phyloP scores from a whole-genome alignment of 495 filamentous ascomycete genomes.

The Astrocystis sublimbata region DNA sequence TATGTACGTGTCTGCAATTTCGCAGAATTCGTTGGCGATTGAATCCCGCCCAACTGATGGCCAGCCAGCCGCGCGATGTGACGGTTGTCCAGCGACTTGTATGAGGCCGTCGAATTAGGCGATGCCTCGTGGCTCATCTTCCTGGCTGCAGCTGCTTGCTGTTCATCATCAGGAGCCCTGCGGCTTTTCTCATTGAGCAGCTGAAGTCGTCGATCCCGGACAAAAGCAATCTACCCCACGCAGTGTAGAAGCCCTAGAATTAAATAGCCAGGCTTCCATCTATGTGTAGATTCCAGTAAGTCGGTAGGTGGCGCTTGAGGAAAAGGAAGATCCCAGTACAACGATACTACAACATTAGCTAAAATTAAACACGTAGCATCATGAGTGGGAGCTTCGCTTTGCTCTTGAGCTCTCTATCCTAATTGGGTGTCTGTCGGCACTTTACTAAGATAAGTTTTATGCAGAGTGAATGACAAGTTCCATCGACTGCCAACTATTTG shows the following conservation, averaged over 20 bases:
- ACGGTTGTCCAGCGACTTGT: background rate
- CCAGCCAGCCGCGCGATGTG: background rate
- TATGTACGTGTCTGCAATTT: background rate
- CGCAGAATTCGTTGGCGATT: background rate
- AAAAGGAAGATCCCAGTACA: background rate
- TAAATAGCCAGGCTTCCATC: background rate
- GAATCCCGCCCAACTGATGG: background rate
- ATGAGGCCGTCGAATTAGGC: background rate
- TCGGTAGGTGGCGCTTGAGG: background rate
- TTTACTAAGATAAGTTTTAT: background rate
- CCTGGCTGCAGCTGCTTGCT: background rate
- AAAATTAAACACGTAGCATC: background rate
- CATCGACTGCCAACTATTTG: no score
- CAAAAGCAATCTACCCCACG: background rate
- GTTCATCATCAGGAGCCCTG: background rate
- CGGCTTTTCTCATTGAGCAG: background rate
- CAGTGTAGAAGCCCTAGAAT: background rate
- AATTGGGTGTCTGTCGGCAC: background rate
- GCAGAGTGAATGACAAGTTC: background rate
- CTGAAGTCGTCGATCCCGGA: no score
- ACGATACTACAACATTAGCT: background rate
- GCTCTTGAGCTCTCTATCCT: background rate
- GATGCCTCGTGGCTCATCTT: background rate
- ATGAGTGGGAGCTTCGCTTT: background rate
- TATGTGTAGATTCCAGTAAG: background rate